Evolutionary conservation across 1,139 yeast species (phyloP).

Genomic region (Komagataea norvegica): DNA sequence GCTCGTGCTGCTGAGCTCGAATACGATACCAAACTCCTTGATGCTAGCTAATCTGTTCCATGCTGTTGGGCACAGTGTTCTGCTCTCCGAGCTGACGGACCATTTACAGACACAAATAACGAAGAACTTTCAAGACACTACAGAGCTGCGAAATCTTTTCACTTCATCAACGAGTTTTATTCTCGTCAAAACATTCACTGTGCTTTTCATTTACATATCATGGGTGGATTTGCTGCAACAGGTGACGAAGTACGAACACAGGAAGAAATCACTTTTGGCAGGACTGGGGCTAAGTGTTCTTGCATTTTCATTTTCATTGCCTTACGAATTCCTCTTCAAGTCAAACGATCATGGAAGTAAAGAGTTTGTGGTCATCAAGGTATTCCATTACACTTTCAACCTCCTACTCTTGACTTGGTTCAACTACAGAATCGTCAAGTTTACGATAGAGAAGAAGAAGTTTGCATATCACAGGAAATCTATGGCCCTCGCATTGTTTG

Average conservation of each 20-base stretch:
- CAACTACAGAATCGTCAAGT: slow-evolving; percentile 12
- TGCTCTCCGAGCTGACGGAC: slow-evolving; percentile 36
- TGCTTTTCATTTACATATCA: slow-evolving; percentile 36
- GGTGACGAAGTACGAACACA: slow-evolving; percentile 17
- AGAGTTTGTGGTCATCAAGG: slow-evolving; percentile 10
- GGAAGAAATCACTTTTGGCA: slow-evolving; percentile 21
- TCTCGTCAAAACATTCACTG: slow-evolving; percentile 32
- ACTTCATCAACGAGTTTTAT: slow-evolving; percentile 32
- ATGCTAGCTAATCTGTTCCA: slow-evolving; percentile 43
- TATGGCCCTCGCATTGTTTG: slow-evolving; percentile 40
- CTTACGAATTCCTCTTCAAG: slow-evolving; percentile 9
- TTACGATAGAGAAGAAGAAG: slow-evolving; percentile 25
- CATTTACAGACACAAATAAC: slow-evolving; percentile 36
- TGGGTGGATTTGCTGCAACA: slow-evolving; percentile 34
- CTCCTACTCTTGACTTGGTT: slow-evolving; percentile 20
- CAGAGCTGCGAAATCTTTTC: slow-evolving; percentile 32
- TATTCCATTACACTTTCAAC: slow-evolving; percentile 18
- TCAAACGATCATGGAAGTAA: neutral
- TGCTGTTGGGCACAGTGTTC: slow-evolving; percentile 41
- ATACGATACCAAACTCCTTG: slow-evolving; percentile 44
- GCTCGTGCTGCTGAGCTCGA: slow-evolving; percentile 43
- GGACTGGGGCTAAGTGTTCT: slow-evolving; percentile 13
- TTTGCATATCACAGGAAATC: slow-evolving; percentile 36
- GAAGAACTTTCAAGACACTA: slow-evolving; percentile 36
- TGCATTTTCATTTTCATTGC: slow-evolving; percentile 10